Percentiles rank a stretch among this genome's conserved stretches.
Conservation (phyloP, 345 rosid species). For the Euphorbia lathyris region DNA sequence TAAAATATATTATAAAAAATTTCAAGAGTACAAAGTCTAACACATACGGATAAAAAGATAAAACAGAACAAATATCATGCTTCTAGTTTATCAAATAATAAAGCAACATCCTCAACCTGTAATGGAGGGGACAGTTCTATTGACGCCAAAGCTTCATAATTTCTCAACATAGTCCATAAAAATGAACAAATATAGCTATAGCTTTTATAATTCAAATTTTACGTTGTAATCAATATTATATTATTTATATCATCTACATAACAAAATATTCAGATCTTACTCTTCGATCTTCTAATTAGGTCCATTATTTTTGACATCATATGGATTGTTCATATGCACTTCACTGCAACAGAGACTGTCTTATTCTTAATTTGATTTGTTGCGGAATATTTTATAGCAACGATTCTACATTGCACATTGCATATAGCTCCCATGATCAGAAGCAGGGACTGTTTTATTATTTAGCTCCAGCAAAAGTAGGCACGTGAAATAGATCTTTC, state of each 20-base stretch:
- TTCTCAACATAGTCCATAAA: neutral
- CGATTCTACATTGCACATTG: neutral
- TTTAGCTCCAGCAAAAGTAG: neutral
- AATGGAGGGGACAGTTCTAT: neutral
- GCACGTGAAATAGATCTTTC: neutral
- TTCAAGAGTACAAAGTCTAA: neutral
- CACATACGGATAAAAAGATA: neutral
- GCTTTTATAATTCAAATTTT: neutral
- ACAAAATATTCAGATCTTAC: neutral
- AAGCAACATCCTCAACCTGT: neutral
- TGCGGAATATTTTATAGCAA: neutral
- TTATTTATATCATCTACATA: neutral
- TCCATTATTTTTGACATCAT: neutral
- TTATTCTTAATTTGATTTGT: neutral
- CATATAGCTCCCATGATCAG: neutral
- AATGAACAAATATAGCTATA: conserved; percentile 1
- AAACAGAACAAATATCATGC: neutral
- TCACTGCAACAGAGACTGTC: neutral
- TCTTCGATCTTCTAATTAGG: neutral
- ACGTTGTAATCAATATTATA: neutral
- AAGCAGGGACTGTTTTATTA: neutral
- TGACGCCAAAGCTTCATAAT: neutral
- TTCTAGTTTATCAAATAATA: neutral
- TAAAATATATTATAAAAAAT: neutral
- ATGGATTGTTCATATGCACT: neutral